These are phyloP conservation scores for Pichia sp. DNA, from an alignment of 1,139 yeast genomes.

Conservation along the genomic window DNA sequence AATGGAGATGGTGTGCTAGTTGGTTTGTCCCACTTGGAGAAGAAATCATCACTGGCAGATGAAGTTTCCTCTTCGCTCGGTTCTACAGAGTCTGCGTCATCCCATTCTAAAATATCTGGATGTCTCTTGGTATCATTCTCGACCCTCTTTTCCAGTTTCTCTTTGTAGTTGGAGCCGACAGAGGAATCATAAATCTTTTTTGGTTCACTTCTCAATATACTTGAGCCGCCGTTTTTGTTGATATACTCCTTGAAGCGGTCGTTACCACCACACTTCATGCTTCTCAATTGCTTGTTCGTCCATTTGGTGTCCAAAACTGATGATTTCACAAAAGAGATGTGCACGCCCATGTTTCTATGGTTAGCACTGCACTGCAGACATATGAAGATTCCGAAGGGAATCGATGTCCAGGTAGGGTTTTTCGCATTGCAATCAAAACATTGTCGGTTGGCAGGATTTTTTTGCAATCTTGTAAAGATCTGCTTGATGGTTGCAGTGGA, in stretches of 20 bases:
- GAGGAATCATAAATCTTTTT: constrained; percentile 75
- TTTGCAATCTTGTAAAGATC: constrained; percentile 55
- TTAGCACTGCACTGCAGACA: constrained; percentile 96
- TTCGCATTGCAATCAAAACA: constrained; percentile 94
- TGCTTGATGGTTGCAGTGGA: constrained; percentile 58
- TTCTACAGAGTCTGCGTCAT: constrained; percentile 39
- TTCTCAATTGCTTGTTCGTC: constrained; percentile 82
- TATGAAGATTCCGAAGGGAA: constrained; percentile 88
- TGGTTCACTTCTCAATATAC: constrained; percentile 60
- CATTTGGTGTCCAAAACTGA: constrained; percentile 84
- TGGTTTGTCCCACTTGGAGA: constrained; percentile 87
- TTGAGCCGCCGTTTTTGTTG: constrained; percentile 78
- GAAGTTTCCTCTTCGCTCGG: constrained; percentile 36
- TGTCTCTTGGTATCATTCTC: constrained; percentile 60
- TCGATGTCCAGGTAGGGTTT: constrained; percentile 98
- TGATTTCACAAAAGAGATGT: constrained; percentile 90
- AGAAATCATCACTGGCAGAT: constrained; percentile 72
- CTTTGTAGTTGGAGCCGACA: constrained; percentile 74
- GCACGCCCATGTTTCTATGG: constrained; percentile 94
- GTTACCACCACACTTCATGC: constrained; percentile 92
- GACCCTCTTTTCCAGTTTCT: constrained; percentile 68
- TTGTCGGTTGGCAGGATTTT: constrained; percentile 69
- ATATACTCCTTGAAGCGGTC: constrained; percentile 79
- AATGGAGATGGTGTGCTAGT: constrained; percentile 53
- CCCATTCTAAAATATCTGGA: constrained; percentile 62